Base-by-base conservation (phyloP, 306 rosid species). In the Elaeagnus macrophylla region DNA sequence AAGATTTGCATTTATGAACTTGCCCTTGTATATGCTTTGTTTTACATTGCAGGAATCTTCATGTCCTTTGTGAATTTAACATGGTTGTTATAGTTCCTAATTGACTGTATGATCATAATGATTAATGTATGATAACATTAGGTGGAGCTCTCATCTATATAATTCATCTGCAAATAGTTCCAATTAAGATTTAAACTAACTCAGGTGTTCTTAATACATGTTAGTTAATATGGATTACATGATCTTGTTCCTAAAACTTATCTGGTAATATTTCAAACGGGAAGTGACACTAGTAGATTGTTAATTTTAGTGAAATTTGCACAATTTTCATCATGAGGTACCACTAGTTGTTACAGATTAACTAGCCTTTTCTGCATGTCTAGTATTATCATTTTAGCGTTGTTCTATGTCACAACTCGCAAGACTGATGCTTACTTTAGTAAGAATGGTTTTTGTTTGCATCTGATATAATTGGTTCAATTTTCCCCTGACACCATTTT, bases 1-100 rank as follows among this genome's bases (percentile, higher is more conserved):
- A 71, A 56, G 76, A 56, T 50, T 57, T 9, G 9, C 42, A 17
- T 7, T 54, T 57, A 13, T 65, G 43, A 43, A 62, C 41, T 43
- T 71, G 54, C 36, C 62, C 46, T 7, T 62, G 10, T 9, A 1
- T 8, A 39, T 12, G 12, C n/a, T 44, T 0, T 51, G 15, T n/a
- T 36, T 6, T 54, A 20, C 39, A 5, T 37, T 18, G 36, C 39
- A 38, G 52, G 20, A 6, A 42, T 60, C 3, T 50, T 61, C 49
- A 50, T 20, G 37, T 20, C 36, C 37, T 36, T 57, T 20, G 12
- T 51, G 44, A 40, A 40, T 1, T 4, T 44, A 6, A 9, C 12
- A 3, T 11, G 48, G n/a, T n/a, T n/a, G n/a, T n/a, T n/a, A n/a
- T n/a, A n/a, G n/a, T n/a, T n/a, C n/a, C n/a, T n/a, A n/a, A n/a